phyloP scores from a whole-genome alignment of 441 rosid genomes.

The Isatis lusitanica region DNA sequence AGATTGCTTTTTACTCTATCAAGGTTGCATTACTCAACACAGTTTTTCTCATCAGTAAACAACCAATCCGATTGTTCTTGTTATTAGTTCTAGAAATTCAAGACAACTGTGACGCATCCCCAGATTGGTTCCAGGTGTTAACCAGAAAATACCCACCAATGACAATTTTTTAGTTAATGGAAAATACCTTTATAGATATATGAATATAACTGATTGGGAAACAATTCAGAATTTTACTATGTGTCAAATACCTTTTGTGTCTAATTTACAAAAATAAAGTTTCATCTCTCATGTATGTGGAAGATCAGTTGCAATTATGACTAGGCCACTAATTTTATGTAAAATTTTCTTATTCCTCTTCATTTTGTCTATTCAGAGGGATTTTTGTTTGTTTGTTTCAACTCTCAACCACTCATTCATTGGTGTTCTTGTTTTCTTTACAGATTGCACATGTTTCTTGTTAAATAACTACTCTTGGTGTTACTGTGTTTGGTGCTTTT shows the following conservation, averaged over 20 bases:
- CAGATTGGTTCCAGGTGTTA: background rate
- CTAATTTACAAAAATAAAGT: background rate
- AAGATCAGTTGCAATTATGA: background rate
- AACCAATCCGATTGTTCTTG: background rate
- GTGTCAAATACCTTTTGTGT: background rate
- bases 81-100: background rate
- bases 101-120: background rate
- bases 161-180: background rate
- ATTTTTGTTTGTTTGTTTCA: background rate
- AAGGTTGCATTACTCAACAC: background rate
- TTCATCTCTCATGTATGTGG: background rate
- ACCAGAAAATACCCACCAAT: background rate
- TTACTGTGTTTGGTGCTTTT: background rate
- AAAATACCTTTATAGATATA: background rate
- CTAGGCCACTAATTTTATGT: background rate
- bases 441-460: slow-evolving; percentile 10
- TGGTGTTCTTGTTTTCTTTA: background rate
- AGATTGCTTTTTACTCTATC: background rate
- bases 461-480: slow-evolving; percentile 2
- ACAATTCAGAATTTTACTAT: background rate
- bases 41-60: background rate
- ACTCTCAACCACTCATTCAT: background rate
- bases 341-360: background rate
- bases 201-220: background rate
- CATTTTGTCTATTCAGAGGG: background rate